Evolutionary conservation across 1,139 yeast species (phyloP).

Genomic region (Saccharomyces hybrid): DNA sequence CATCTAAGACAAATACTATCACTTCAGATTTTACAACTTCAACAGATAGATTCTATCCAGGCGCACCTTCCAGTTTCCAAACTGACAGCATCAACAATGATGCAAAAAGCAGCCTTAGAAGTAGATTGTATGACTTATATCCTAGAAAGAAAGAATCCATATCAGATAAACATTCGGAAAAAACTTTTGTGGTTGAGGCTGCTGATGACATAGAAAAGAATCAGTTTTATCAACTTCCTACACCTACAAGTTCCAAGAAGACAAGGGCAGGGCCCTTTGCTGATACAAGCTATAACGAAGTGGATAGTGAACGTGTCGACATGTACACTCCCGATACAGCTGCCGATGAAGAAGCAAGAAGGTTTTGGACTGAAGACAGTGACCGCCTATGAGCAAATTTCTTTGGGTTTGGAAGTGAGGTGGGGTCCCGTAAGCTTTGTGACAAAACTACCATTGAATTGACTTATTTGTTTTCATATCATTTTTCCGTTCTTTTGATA

Average conservation of each 20-base stretch:
- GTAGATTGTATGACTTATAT: constrained; percentile 10
- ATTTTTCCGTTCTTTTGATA: neutral
- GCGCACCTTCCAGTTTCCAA: constrained; percentile 12
- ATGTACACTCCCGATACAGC: constrained; percentile 22
- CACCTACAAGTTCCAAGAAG: neutral
- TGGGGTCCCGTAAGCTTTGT: too few species aligned
- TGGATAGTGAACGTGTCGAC: neutral
- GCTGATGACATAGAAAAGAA: constrained; percentile 7
- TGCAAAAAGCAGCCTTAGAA: constrained; percentile 6
- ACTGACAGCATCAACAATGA: constrained; percentile 14
- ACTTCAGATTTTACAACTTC: constrained; percentile 16
- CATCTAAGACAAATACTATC: constrained; percentile 33
- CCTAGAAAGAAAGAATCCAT: constrained; percentile 6
- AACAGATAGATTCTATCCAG: constrained; percentile 12
- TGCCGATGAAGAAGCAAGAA: constrained; percentile 31
- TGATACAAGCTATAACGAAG: neutral
- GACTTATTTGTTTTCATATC: too few species aligned
- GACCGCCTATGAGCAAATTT: constrained; percentile 4
- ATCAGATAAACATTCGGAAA: constrained; percentile 6
- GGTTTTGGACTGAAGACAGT: constrained; percentile 26
- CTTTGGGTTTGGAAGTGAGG: neutral
- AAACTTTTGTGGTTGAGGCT: constrained; percentile 3
- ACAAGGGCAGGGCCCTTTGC: neutral
- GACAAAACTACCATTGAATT: too few species aligned
- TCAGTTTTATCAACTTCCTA: constrained; percentile 7